Percentiles rank a stretch among this genome's conserved stretches.
Evolutionary conservation across 1,284 basidiomycete genomes (phyloP).

Genomic region (Apiotrichum gracile): DNA sequence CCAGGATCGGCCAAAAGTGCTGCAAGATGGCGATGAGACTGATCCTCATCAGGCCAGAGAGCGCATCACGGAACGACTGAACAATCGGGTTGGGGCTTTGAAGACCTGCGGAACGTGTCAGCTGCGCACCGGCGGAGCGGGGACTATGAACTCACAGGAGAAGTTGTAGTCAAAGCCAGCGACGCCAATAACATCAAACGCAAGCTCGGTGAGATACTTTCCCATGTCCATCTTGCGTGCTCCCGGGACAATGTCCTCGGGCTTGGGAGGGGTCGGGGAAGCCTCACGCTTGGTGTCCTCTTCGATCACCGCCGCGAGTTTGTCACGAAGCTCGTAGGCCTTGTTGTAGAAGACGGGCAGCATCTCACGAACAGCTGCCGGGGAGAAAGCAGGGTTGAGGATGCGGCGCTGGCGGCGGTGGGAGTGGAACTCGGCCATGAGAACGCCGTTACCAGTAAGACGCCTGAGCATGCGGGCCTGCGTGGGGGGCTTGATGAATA

Average conservation of each 20-base stretch:
- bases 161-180: conserved; percentile 62
- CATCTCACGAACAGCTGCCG: conserved; percentile 35
- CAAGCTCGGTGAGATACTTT: conserved; percentile 48
- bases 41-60: conserved; percentile 38
- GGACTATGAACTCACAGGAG: conserved; percentile 7
- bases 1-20: conserved; percentile 52
- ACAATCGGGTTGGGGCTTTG: conserved; percentile 26
- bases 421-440: conserved; percentile 48
- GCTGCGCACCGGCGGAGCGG: background rate
- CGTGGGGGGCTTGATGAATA: conserved; percentile 63
- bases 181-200: conserved; percentile 62
- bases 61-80: conserved; percentile 22
- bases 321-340: conserved; percentile 51
- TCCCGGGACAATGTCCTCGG: conserved; percentile 12
- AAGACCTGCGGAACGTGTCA: conserved; percentile 3
- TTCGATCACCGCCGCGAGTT: conserved; percentile 23
- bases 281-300: conserved; percentile 3
- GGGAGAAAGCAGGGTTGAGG: conserved; percentile 44
- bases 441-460: conserved; percentile 37
- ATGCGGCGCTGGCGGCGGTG: conserved; percentile 53
- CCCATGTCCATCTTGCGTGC: conserved; percentile 14
- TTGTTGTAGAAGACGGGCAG: conserved; percentile 60
- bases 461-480: conserved; percentile 53
- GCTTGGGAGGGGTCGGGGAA: conserved; percentile 1
- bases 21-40: conserved; percentile 55